Evolutionary conservation across 2,329 filamentous ascomycete species (phyloP).

Genomic region (Mycosphaerella arachidis): DNA sequence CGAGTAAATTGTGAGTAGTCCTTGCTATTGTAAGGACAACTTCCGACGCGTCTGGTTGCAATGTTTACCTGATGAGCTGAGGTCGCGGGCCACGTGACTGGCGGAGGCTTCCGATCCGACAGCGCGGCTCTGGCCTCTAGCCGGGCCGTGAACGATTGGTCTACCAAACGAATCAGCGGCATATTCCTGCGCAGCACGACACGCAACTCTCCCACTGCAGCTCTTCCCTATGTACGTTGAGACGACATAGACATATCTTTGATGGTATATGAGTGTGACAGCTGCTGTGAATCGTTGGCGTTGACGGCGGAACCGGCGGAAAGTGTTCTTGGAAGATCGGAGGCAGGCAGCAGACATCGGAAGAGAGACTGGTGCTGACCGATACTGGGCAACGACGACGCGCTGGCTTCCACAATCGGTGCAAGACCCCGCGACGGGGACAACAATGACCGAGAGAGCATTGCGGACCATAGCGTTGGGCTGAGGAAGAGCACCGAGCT

Average conservation of each 20-base stretch:
- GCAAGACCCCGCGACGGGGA: conserved; percentile 27
- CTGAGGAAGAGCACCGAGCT: conserved; percentile 29
- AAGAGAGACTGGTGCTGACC: not conserved
- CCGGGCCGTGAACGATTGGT: too few species aligned
- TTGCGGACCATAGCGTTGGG: conserved; percentile 3
- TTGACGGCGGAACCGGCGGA: not conserved
- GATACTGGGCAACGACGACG: conserved; percentile 2
- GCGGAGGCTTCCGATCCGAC: too few species aligned
- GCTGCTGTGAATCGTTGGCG: too few species aligned
- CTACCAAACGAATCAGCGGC: too few species aligned
- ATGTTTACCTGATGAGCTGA: too few species aligned
- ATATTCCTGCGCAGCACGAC: not conserved
- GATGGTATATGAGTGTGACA: not conserved
- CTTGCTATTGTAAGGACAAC: not conserved
- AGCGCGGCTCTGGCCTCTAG: too few species aligned
- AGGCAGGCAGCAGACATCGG: not conserved
- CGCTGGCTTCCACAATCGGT: conserved; percentile 27
- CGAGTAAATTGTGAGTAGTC: not conserved
- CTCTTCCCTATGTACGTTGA: not conserved
- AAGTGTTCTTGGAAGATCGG: not conserved
- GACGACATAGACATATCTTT: not conserved
- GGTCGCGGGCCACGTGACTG: too few species aligned
- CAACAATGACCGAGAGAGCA: conserved; percentile 19
- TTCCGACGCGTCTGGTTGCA: not conserved
- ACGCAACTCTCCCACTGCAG: not conserved